Evolutionary conservation across 495 filamentous ascomycete genomes (phyloP), one percentile per base, ranked within the genome.

Genomic region (Neurospora sp.): DNA sequence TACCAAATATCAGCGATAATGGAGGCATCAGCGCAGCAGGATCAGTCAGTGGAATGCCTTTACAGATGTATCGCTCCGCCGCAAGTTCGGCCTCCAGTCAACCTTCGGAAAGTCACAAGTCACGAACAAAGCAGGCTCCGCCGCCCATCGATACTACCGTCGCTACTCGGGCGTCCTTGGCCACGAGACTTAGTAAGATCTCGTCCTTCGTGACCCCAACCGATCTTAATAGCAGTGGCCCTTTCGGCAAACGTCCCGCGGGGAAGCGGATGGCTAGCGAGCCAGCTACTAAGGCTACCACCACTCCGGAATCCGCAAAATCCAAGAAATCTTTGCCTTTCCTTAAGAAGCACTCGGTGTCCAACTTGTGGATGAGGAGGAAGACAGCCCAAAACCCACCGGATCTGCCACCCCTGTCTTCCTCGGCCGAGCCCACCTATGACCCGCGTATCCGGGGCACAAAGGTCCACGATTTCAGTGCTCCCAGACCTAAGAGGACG

Each of bases 401-500:
- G 4, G 84, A 87, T 37, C 79, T 85, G 12, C 84, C 86, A 70
- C 79, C 88, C 38, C 80, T 90, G n/a, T 88, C 90, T 5, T 82
- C 86, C 8, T 41, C 42, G 9, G 78, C 78, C 3, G 78, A 83
- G 38, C 80, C 83, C 10, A 78, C 71, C 73, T 95, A 94, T 76
- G 94, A 97, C 77, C 93, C 93, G 20, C 83, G 94, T 54, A 98
- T 98, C 76, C 88, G 89, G 54, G 94, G 94, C 38, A 95, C 91
- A 11, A 87, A 90, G 40, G 89, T 98, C 9, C 94, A 98, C 81
- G 94, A 98, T 80, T 98, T 98, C 75, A 95, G 92, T 76, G 93
- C 91, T 1, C 94, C 94, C 11, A 85, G 93, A 42, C 86, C 88
- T n/a, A 88, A 87, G 70, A 84, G 88, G 66, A 84, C 87, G 73